These are phyloP conservation scores for Cordyceps pruinosa DNA, from an alignment of 2,329 filamentous ascomycete genomes.

Conservation along the genomic window DNA sequence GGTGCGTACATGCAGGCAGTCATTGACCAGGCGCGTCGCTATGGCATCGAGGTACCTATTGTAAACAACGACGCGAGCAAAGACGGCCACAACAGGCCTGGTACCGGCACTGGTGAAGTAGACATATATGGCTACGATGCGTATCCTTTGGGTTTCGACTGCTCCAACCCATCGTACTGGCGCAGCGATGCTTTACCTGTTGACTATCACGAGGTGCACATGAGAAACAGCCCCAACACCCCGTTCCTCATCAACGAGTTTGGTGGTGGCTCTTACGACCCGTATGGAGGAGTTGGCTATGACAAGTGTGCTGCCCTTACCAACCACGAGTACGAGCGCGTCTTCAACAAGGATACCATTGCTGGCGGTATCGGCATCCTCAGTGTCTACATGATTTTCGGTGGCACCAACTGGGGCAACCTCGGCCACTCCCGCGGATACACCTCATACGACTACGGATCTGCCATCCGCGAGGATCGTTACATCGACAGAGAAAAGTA, in stretches of 20 bases:
- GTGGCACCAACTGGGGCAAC: slow-evolving; percentile 75
- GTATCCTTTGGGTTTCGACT: slow-evolving; percentile 37
- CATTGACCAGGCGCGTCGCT: slow-evolving; percentile 53
- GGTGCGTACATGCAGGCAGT: slow-evolving; percentile 60
- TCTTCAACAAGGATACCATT: slow-evolving; percentile 68
- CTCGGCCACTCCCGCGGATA: slow-evolving; percentile 57
- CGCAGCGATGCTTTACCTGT: slow-evolving; percentile 49
- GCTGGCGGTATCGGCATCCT: slow-evolving; percentile 56
- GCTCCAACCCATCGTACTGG: slow-evolving; percentile 45
- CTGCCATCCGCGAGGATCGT: slow-evolving; percentile 56
- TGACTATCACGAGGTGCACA: slow-evolving; percentile 46
- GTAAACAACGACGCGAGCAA: slow-evolving; percentile 61
- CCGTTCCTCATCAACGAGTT: slow-evolving; percentile 58
- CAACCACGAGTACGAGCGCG: slow-evolving; percentile 61
- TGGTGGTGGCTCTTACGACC: slow-evolving; percentile 60
- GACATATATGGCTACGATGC: slow-evolving; percentile 43
- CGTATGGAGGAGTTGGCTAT: slow-evolving; percentile 64
- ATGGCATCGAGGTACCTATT: slow-evolving; percentile 61
- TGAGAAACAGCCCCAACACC: slow-evolving; percentile 54
- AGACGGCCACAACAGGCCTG: slow-evolving; percentile 16
- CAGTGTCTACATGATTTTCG: slow-evolving; percentile 68
- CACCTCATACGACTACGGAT: slow-evolving; percentile 43
- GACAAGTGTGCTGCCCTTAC: slow-evolving; percentile 56
- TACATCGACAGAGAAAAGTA: slow-evolving; percentile 63
- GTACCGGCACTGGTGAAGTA: slow-evolving; percentile 15